Base-by-base conservation (phyloP, 1,139 yeast genomes). In the Geotrichum histeridarum region DNA sequence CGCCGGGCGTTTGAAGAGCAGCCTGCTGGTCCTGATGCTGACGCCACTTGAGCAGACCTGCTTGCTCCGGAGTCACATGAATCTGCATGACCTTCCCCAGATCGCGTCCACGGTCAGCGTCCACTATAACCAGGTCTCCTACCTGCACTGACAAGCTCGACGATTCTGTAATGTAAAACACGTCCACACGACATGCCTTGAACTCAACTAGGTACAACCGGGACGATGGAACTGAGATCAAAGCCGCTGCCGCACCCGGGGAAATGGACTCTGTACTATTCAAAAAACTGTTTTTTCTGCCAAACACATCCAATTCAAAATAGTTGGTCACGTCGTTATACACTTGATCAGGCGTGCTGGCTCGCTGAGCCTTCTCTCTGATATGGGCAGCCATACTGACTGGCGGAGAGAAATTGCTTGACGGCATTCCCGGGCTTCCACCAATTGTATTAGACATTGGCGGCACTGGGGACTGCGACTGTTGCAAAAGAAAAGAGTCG, bases 21-120 rank as follows among this genome's bases (percentile, higher is more conserved):
- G 86, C 85, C 64, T 86, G 81, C 55, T 90, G 85, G 67, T 86
- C 87, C 59, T 84, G 77, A 67, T 86, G 94, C 63, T 87, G 86
- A 64, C 83, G 79, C 67, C 87, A 85, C 69, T 90, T 90, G 67
- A 93, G 81, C 60, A 88, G 77, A 38, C 88, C 81, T 0, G 95
- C 97, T 65, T 87, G 84, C 61, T 86, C 90, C 42, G 83, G 73
- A 3, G 84, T 75, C 35, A 91, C 80, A 57, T 79, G 76, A 60
- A 86, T 77, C 61, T 82, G 83, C 35, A 84, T 79, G 44, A 93
- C 82, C 64, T 83, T 81, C 27, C 97, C 98, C 60, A 93, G 73
- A 72, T 93, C 99, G 52, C 86, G 77, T 43, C 99, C 99, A 50
- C 99, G 77, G 68, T 93, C 99, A 14, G 98, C 99, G 69, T 93